phyloP scores from a whole-genome alignment of 2,329 filamentous ascomycete genomes.

The Penicillium sp. region DNA sequence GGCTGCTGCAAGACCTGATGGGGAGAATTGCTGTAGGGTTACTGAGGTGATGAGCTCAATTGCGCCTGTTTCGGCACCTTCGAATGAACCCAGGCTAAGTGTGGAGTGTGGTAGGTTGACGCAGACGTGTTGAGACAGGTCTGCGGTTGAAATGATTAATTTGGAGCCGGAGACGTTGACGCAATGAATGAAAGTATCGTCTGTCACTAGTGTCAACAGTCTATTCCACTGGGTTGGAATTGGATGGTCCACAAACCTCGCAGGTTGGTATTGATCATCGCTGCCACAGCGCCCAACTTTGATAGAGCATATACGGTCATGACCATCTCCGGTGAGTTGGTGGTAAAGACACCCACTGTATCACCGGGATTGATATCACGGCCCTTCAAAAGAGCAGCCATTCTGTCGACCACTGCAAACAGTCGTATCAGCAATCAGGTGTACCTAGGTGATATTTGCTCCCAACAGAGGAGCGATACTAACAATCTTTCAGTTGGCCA shows the following conservation, averaged over 20 bases:
- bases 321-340: conserved; percentile 51
- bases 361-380: conserved; percentile 41
- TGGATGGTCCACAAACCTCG: conserved; percentile 34
- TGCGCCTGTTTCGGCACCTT: conserved; percentile 19
- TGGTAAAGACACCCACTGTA: conserved; percentile 48
- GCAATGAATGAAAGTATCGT: conserved; percentile 47
- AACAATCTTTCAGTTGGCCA: conserved; percentile 43
- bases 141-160: conserved; percentile 45
- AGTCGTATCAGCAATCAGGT: conserved; percentile 4
- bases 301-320: conserved; percentile 45
- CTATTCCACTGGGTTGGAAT: neutral
- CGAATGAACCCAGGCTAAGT: conserved; percentile 41
- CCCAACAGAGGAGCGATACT: conserved; percentile 9
- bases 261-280: conserved; percentile 48
- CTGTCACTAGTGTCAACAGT: conserved; percentile 20
- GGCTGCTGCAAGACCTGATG: conserved; percentile 24
- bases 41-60: conserved; percentile 25
- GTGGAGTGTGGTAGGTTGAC: conserved; percentile 37
- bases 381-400: conserved; percentile 43
- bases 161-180: conserved; percentile 43
- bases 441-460: neutral
- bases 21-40: conserved; percentile 28
- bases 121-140: conserved; percentile 38
- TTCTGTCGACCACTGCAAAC: conserved; percentile 42
- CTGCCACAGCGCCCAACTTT: conserved; percentile 46